Evolutionary conservation across 2,329 filamentous ascomycete genomes (phyloP), one percentile per base, ranked within the genome.

Genomic region (Cytospora schulzeri): DNA sequence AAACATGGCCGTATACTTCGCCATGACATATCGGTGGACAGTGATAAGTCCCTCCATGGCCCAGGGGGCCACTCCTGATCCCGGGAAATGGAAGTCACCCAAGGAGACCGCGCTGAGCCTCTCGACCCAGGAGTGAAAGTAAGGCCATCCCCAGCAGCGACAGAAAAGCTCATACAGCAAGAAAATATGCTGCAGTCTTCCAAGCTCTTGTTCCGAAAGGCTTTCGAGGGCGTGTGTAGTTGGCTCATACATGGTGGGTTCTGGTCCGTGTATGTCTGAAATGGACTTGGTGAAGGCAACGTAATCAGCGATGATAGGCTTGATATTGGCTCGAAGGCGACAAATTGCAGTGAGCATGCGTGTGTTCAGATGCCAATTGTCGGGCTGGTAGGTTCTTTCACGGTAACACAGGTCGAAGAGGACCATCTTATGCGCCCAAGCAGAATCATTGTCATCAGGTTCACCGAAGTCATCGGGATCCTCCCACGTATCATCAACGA

Each of bases 311-410:
- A 41, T 41, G 38, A 41, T n/a, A 17, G 4, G 19, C 6, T 41
- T 19, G 38, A 41, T 17, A 9, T n/a, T 19, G 17, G 38, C 15
- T 41, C 38, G 38, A 41, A 41, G 15, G 38, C 38, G 38, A 41
- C 38, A 41, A 41, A 41, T 41, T 4, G 38, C 38, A 7, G 38
- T 41, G 38, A 19, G 17, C n/a, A 1, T 45, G 19, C 41, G 41
- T n/a, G 7, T 9, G n/a, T n/a, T 9, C 3, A 22, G 5, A n/a
- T 2, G 8, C 1, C 19, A 2, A 11, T 45, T 5, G 19, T 2
- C 2, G n/a, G 45, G 5, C 11, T 6, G 12, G 38, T 12, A 41
- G 6, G 8, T 7, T n/a, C 2, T 19, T 3, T 48, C 17, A 11
- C 6, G 17, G 9, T 4, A 14, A 9, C 22, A 8, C 5, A 22